Conservation (phyloP, 192 early-diverging fungal genomes). For the Coemansia sp. region DNA sequence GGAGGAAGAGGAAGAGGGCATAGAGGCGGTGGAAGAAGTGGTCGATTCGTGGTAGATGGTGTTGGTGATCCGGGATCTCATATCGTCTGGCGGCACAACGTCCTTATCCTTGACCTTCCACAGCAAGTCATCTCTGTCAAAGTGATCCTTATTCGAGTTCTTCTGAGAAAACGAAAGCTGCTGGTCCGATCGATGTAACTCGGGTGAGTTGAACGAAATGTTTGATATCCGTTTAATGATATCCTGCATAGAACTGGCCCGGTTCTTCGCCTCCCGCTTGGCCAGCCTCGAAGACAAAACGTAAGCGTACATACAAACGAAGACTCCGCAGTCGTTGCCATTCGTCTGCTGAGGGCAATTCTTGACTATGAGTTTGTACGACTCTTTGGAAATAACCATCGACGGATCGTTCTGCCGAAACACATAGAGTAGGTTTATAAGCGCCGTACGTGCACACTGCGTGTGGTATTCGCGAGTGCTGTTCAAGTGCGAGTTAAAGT, state of each 20-base stretch:
- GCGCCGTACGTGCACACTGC: slow-evolving; percentile 43
- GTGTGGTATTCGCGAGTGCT: slow-evolving; percentile 52
- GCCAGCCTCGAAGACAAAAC: slow-evolving; percentile 33
- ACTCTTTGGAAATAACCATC: slow-evolving; percentile 49
- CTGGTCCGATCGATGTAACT: neutral
- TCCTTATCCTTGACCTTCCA: slow-evolving; percentile 56
- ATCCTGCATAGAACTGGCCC: slow-evolving; percentile 18
- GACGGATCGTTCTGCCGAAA: slow-evolving; percentile 43
- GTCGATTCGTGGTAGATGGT: slow-evolving; percentile 32
- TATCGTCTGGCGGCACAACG: slow-evolving; percentile 30
- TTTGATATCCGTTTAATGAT: slow-evolving; percentile 26
- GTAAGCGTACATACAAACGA: slow-evolving; percentile 52
- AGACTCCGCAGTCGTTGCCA: slow-evolving; percentile 51
- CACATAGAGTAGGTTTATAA: slow-evolving; percentile 52
- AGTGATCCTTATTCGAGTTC: slow-evolving; percentile 15
- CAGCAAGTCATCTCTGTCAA: slow-evolving; percentile 17
- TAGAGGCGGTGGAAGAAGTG: neutral
- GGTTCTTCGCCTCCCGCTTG: slow-evolving; percentile 11
- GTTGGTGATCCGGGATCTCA: slow-evolving; percentile 40
- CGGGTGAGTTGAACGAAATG: slow-evolving; percentile 10
- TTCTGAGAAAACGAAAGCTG: slow-evolving; percentile 23
- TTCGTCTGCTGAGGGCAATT: slow-evolving; percentile 53
- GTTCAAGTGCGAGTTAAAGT: slow-evolving; percentile 53
- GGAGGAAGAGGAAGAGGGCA: neutral
- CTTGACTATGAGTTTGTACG: slow-evolving; percentile 49